Percentiles rank a stretch among this genome's conserved stretches.
Conservation (phyloP, 192 early-diverging fungal genomes). For the Coemansia sp. region DNA sequence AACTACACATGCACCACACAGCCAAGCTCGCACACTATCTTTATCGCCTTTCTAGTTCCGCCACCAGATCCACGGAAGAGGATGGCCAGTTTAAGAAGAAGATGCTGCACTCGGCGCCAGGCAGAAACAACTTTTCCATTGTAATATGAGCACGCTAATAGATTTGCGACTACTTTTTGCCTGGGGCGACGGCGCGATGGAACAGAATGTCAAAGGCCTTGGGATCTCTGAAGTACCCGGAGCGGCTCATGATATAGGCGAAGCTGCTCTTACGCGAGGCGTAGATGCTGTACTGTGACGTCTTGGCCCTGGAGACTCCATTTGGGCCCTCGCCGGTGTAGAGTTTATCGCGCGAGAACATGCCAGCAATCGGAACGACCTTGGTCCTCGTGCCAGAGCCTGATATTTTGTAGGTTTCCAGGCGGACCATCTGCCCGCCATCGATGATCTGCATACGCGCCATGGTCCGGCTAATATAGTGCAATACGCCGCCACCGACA, state of each 20-base stretch:
- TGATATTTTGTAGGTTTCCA: constrained; percentile 32
- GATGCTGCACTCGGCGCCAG: constrained; percentile 61
- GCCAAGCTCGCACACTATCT: constrained; percentile 81
- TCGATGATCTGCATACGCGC: constrained; percentile 27
- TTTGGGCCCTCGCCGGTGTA: constrained; percentile 26
- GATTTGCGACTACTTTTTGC: neutral
- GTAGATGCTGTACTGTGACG: constrained; percentile 39
- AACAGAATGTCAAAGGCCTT: constrained; percentile 34
- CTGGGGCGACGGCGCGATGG: constrained; percentile 11
- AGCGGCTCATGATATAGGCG: constrained; percentile 41
- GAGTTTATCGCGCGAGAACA: constrained; percentile 39
- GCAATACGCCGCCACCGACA: constrained; percentile 36
- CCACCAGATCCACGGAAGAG: neutral
- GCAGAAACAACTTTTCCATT: constrained; percentile 76
- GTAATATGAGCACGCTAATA: constrained; percentile 29
- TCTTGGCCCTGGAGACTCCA: constrained; percentile 23
- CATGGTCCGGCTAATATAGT: constrained; percentile 40
- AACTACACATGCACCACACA: constrained; percentile 62
- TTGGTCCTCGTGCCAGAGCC: constrained; percentile 15
- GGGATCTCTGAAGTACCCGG: constrained; percentile 33
- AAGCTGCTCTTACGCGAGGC: constrained; percentile 13
- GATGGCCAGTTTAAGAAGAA: constrained; percentile 57
- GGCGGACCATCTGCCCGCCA: constrained; percentile 20
- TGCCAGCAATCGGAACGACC: constrained; percentile 14
- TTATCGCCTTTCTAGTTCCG: constrained; percentile 46